phyloP scores from a whole-genome alignment of 2,329 filamentous ascomycete species.

The Elsinoe fawcettii region DNA sequence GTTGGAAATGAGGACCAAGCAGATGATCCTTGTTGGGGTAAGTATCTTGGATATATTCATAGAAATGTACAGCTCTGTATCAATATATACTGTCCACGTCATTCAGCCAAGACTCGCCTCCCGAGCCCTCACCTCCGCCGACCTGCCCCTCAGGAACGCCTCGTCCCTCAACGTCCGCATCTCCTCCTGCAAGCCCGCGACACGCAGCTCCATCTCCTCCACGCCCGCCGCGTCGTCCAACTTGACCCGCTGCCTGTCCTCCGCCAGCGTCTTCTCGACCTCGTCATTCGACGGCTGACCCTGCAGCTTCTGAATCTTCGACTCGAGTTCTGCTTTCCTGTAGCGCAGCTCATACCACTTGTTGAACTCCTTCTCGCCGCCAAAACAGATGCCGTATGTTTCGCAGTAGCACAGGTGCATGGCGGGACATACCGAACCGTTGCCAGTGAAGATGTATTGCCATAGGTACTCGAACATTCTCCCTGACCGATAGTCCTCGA shows the following conservation, averaged over 20 bases:
- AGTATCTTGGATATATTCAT: neutral
- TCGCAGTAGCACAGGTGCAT: constrained; percentile 57
- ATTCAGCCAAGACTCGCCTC: neutral
- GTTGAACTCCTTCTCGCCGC: constrained; percentile 41
- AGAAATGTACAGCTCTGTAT: too few species aligned
- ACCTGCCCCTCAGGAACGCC: constrained; percentile 5
- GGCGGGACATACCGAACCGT: constrained; percentile 41
- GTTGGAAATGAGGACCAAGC: neutral
- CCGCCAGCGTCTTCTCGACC: neutral
- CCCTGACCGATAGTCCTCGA: constrained; percentile 50
- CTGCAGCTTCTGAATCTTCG: neutral
- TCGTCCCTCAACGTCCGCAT: constrained; percentile 13
- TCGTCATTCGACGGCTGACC: neutral
- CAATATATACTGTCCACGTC: too few species aligned
- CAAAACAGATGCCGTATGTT: constrained; percentile 56
- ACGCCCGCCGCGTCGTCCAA: neutral
- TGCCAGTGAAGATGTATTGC: constrained; percentile 54
- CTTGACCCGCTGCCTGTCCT: neutral
- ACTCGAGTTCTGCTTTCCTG: constrained; percentile 6
- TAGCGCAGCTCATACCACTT: constrained; percentile 42
- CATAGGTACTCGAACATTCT: constrained; percentile 58
- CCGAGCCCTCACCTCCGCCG: neutral
- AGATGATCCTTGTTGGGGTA: too few species aligned
- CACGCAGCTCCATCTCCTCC: neutral
- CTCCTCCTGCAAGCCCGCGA: neutral